phyloP scores from a whole-genome alignment of 2,329 filamentous ascomycete species.

The Akanthomyces dipterigenus region DNA sequence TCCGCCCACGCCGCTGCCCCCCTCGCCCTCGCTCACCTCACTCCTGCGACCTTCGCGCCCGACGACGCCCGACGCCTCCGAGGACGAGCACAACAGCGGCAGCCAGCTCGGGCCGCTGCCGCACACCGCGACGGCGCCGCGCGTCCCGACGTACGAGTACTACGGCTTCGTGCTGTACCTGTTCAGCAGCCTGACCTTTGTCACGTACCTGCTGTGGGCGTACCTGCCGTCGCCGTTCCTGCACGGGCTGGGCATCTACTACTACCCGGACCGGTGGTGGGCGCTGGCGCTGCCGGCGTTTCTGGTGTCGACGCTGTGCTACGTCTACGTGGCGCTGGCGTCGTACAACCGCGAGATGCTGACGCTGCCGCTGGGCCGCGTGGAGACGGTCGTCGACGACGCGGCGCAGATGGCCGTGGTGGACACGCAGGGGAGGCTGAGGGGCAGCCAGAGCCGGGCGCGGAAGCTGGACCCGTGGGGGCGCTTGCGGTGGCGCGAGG shows the following conservation, averaged over 20 bases:
- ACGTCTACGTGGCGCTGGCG: slow-evolving; percentile 90
- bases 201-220: slow-evolving; percentile 69
- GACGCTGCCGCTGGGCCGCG: slow-evolving; percentile 69
- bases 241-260: slow-evolving; percentile 87
- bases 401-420: slow-evolving; percentile 79
- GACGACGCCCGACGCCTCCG: slow-evolving; percentile 85
- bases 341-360: slow-evolving; percentile 85
- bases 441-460: slow-evolving; percentile 30
- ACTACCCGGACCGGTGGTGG: slow-evolving; percentile 98
- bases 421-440: slow-evolving; percentile 57
- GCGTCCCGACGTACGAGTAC: slow-evolving; percentile 99
- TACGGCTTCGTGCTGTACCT: slow-evolving; percentile 97
- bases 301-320: slow-evolving; percentile 79
- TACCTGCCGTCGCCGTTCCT: slow-evolving; percentile 89
- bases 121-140: slow-evolving; percentile 77
- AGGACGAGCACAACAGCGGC: slow-evolving; percentile 62
- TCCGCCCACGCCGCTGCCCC: slow-evolving; percentile 89
- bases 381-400: slow-evolving; percentile 90
- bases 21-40: slow-evolving; percentile 86
- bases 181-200: slow-evolving; percentile 74
- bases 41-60: slow-evolving; percentile 86
- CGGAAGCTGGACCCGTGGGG: slow-evolving; percentile 31
- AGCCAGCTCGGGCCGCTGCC: slow-evolving; percentile 64
- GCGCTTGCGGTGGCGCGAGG: slow-evolving; percentile 61
- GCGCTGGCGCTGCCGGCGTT: slow-evolving; percentile 85